Evolutionary conservation across 176 grass and related monocot species (phyloP).

Genomic region (Saccharum officinarum): DNA sequence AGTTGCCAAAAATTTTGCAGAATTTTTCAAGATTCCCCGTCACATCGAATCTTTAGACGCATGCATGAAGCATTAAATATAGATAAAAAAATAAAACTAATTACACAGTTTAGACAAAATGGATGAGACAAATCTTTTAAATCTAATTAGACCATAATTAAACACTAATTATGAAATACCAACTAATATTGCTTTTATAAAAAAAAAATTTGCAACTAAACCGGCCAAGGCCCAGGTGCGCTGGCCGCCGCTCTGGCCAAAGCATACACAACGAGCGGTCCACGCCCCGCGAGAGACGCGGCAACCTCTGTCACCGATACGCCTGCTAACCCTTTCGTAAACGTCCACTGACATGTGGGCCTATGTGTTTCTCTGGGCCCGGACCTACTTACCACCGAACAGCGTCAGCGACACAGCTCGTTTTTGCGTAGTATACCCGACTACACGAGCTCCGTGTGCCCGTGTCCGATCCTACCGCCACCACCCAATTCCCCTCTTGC

Average conservation of each 20-base stretch:
- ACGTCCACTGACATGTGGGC: background rate
- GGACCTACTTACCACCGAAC: background rate
- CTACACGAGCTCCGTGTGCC: background rate
- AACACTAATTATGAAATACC: too few relatives aligned
- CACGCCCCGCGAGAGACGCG: background rate
- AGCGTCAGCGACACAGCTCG: background rate
- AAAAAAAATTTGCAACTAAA: too few relatives aligned
- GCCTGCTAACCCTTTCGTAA: fast-evolving
- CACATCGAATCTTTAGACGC: too few relatives aligned
- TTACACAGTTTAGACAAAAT: too few relatives aligned
- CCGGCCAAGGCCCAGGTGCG: too few relatives aligned
- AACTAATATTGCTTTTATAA: too few relatives aligned
- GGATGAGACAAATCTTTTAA: too few relatives aligned
- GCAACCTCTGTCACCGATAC: background rate
- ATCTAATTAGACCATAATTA: too few relatives aligned
- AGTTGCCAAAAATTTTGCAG: too few relatives aligned
- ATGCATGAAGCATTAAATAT: too few relatives aligned
- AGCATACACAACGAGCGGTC: slow-evolving; percentile 19
- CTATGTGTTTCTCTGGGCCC: fast-evolving
- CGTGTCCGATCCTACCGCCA: background rate
- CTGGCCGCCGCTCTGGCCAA: background rate
- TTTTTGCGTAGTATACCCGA: background rate
- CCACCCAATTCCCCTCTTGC: background rate
- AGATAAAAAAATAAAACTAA: too few relatives aligned
- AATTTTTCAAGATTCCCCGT: too few relatives aligned